These are phyloP conservation scores for Colletotrichum paranaense DNA, from an alignment of 2,329 filamentous ascomycete species.

Conservation along the genomic window DNA sequence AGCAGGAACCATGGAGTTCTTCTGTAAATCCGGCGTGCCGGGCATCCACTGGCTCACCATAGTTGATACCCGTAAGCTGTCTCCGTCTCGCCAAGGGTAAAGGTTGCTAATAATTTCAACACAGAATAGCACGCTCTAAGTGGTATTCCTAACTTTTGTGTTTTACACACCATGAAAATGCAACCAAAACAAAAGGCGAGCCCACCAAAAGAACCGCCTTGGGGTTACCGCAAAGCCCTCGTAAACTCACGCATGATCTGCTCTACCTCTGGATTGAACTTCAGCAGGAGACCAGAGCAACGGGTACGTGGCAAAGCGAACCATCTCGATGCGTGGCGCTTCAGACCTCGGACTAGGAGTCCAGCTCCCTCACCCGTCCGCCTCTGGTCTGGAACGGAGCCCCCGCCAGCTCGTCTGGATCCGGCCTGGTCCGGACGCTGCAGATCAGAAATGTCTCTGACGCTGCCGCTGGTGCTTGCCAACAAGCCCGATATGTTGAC, in stretches of 20 bases:
- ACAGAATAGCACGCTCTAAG: neutral
- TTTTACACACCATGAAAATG: neutral
- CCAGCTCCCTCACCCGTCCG: conserved; percentile 13
- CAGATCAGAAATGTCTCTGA: neutral
- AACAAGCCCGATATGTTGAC: neutral
- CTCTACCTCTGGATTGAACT: neutral
- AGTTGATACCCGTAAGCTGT: neutral
- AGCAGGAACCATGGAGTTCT: neutral
- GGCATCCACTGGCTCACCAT: neutral
- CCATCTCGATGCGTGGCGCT: conserved; percentile 21
- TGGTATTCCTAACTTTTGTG: neutral
- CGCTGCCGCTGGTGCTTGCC: neutral
- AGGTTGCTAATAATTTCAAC: neutral
- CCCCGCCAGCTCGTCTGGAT: conserved; percentile 16
- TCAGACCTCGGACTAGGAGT: conserved; percentile 2
- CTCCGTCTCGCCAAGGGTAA: neutral
- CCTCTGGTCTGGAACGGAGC: conserved; percentile 9
- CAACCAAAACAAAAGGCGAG: too few relatives aligned
- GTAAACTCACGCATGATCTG: too few relatives aligned
- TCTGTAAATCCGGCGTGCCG: neutral
- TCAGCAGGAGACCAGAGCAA: neutral
- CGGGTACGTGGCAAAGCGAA: conserved; percentile 5
- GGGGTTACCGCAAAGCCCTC: neutral
- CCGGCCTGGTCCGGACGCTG: conserved; percentile 10
- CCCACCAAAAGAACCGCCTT: too few relatives aligned